Conservation (phyloP, 495 filamentous ascomycete species). For the Halenospora varia region DNA sequence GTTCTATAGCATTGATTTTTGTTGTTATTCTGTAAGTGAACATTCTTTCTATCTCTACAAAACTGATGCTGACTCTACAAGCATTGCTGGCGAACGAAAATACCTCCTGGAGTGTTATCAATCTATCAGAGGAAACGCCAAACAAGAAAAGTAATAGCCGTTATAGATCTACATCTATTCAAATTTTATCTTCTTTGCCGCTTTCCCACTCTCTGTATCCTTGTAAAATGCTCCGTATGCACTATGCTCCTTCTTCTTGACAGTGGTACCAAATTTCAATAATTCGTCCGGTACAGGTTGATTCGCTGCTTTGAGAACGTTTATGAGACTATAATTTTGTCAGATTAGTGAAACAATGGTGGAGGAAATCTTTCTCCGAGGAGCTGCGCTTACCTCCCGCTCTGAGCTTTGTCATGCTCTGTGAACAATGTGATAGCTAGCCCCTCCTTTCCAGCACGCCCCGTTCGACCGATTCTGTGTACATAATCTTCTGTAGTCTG, state of each 20-base stretch:
- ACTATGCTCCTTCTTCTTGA: slow-evolving; percentile 96
- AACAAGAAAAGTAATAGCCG: background rate
- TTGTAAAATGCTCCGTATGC: slow-evolving; percentile 92
- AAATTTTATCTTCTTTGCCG: slow-evolving; percentile 90
- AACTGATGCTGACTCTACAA: background rate
- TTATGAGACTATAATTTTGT: slow-evolving; percentile 56
- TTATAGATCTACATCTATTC: slow-evolving; percentile 49
- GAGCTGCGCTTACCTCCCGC: slow-evolving; percentile 64
- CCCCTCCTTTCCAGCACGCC: slow-evolving; percentile 84
- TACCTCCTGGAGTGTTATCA: slow-evolving; percentile 18
- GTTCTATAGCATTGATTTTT: slow-evolving; percentile 48
- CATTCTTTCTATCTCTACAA: background rate
- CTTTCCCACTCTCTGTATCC: slow-evolving; percentile 70
- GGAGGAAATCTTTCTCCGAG: background rate
- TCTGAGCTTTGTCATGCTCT: slow-evolving; percentile 83
- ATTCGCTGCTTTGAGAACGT: slow-evolving; percentile 84
- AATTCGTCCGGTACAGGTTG: slow-evolving; percentile 85
- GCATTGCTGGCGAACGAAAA: slow-evolving; percentile 14
- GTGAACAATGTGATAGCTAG: slow-evolving; percentile 94
- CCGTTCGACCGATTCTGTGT: slow-evolving; percentile 93
- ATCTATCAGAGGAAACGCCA: slow-evolving; percentile 4
- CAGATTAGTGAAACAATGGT: background rate
- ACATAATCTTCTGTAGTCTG: slow-evolving; percentile 90
- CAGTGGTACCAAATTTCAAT: slow-evolving; percentile 93
- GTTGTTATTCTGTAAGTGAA: slow-evolving; percentile 55